Evolutionary conservation across 331 rosid species (phyloP).

Genomic region (Malus hybrid): DNA sequence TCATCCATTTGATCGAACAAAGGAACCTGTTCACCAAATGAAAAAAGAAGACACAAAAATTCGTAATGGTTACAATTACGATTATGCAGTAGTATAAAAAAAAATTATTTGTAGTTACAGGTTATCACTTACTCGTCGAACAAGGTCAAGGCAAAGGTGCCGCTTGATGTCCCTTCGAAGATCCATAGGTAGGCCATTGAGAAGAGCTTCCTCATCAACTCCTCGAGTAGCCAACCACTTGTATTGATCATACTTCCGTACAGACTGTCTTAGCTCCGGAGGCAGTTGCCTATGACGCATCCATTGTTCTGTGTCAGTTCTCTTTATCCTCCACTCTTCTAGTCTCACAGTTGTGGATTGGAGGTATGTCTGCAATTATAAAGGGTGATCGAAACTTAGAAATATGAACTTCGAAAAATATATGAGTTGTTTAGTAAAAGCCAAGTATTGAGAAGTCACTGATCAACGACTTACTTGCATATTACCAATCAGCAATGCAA

Average conservation of each 20-base stretch:
- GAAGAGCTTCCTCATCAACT: constrained; percentile 75
- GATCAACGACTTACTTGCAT: constrained; percentile 58
- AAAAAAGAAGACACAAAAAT: not conserved
- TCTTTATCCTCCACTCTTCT: constrained; percentile 88
- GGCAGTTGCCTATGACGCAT: constrained; percentile 87
- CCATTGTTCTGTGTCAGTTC: constrained; percentile 89
- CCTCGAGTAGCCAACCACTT: constrained; percentile 88
- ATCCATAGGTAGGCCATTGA: constrained; percentile 67
- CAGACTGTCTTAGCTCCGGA: constrained; percentile 52
- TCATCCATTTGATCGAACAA: constrained; percentile 89
- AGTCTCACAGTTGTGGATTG: constrained; percentile 77
- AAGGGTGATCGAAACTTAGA: not conserved
- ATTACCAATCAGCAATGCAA: constrained; percentile 82
- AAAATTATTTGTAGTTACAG: not conserved
- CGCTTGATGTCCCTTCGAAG: constrained; percentile 84
- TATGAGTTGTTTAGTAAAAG: not conserved
- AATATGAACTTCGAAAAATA: not conserved
- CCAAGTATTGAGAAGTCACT: not conserved
- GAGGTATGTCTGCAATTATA: constrained; percentile 54
- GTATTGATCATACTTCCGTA: constrained; percentile 73
- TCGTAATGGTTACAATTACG: too few species aligned
- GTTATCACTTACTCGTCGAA: constrained; percentile 62
- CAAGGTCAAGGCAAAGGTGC: constrained; percentile 89
- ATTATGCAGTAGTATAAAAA: not conserved
- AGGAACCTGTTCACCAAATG: constrained; percentile 53